Evolutionary conservation across 345 rosid species (phyloP).

Genomic region (Eucalyptus caleyi): DNA sequence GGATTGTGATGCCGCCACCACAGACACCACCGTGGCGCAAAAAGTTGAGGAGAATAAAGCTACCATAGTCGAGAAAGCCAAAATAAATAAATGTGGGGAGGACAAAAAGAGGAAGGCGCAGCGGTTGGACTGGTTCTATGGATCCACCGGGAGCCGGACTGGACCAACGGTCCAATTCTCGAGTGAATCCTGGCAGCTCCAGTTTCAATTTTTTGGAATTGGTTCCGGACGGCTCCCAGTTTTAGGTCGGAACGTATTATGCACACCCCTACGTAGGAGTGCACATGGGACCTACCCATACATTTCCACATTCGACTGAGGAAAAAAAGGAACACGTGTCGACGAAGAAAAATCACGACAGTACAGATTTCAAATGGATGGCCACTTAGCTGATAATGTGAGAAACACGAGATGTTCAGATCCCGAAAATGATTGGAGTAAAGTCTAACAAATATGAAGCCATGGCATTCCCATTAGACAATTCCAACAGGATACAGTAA

Average conservation of each 20-base stretch:
- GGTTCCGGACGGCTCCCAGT: no score
- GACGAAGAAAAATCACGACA: neutral
- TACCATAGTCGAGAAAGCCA: no score
- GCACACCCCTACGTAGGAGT: neutral
- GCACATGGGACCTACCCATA: neutral
- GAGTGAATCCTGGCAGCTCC: no score
- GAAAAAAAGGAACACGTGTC: neutral
- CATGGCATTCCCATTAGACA: neutral
- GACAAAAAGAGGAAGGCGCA: rapidly evolving
- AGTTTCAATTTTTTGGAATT: no score
- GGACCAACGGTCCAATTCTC: rapidly evolving
- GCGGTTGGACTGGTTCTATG: rapidly evolving
- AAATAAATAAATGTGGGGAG: no score
- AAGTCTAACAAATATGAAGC: neutral
- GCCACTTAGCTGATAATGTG: neutral
- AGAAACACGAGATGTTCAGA: neutral
- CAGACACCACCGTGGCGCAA: no score
- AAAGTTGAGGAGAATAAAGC: no score
- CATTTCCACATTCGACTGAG: neutral
- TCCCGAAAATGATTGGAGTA: neutral
- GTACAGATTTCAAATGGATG: neutral
- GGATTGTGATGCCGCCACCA: no score
- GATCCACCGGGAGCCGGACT: no score
- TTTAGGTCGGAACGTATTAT: no score
- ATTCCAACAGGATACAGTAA: neutral